Evolutionary conservation across 2,329 filamentous ascomycete genomes (phyloP).

Genomic region (Catunica adiposa): DNA sequence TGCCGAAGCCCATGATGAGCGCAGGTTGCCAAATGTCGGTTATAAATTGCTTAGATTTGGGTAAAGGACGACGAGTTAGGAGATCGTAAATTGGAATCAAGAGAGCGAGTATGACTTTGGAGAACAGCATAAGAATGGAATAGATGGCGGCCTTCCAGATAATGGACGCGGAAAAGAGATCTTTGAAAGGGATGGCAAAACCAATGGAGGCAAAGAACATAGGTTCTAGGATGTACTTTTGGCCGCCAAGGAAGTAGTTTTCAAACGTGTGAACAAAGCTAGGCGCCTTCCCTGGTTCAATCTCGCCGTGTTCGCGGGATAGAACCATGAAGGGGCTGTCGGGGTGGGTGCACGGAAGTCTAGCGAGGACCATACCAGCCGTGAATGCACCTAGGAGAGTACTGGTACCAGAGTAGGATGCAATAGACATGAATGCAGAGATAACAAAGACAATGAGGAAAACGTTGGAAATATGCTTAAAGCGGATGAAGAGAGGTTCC

Average conservation of each 20-base stretch:
- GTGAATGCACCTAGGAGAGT: constrained; percentile 25
- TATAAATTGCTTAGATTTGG: constrained; percentile 1
- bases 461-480: constrained; percentile 18
- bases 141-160: constrained; percentile 43
- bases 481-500: constrained; percentile 21
- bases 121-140: constrained; percentile 35
- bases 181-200: constrained; percentile 42
- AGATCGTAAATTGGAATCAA: constrained; percentile 22
- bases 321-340: constrained; percentile 22
- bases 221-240: constrained; percentile 33
- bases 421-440: constrained; percentile 19
- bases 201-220: constrained; percentile 44
- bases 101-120: constrained; percentile 20
- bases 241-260: constrained; percentile 22
- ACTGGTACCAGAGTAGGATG: constrained; percentile 23
- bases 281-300: constrained; percentile 20
- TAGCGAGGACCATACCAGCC: constrained; percentile 24
- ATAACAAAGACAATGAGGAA: constrained; percentile 23
- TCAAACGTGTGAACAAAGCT: constrained; percentile 26
- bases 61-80: constrained; percentile 6
- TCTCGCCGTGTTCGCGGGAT: constrained; percentile 21
- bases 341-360: constrained; percentile 22
- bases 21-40: constrained; percentile 30
- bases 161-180: constrained; percentile 33
- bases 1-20: constrained; percentile 38